Percentiles rank a stretch among this genome's conserved stretches.
Evolutionary conservation across 345 rosid species (phyloP).

Genomic region (Moricandia moricandioides): DNA sequence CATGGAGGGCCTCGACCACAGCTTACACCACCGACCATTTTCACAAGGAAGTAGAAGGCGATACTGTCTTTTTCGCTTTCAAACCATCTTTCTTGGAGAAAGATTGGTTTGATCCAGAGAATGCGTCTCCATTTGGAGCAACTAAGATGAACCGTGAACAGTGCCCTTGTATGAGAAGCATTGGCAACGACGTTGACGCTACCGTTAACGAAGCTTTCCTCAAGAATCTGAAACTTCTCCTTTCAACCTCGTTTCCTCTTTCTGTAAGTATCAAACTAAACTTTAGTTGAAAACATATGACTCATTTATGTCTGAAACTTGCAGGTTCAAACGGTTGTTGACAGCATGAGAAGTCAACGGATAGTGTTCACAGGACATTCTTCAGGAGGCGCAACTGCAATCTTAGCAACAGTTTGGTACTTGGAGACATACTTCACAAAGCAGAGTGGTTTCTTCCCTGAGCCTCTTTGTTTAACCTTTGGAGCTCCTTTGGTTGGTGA

Average conservation of each 20-base stretch:
- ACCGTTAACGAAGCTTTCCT: slow-evolving; percentile 63
- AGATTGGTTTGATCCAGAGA: slow-evolving; percentile 42
- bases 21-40: slow-evolving; percentile 39
- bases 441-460: neutral
- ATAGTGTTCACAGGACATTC: slow-evolving; percentile 87
- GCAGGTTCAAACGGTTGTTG: slow-evolving; percentile 50
- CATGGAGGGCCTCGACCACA: slow-evolving; percentile 40
- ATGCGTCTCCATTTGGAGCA: slow-evolving; percentile 49
- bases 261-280: slow-evolving; percentile 14
- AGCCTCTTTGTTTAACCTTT: slow-evolving; percentile 68
- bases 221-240: slow-evolving; percentile 28
- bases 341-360: slow-evolving; percentile 29
- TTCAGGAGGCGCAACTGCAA: slow-evolving; percentile 73
- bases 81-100: slow-evolving; percentile 44
- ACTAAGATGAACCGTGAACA: slow-evolving; percentile 38
- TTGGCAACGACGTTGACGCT: slow-evolving; percentile 50
- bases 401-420: slow-evolving; percentile 64
- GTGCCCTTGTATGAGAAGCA: slow-evolving; percentile 57
- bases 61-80: slow-evolving; percentile 46
- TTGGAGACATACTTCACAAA: slow-evolving; percentile 38
- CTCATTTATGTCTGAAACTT: slow-evolving; percentile 6
- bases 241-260: neutral
- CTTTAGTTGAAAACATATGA: neutral
- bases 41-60: slow-evolving; percentile 19
- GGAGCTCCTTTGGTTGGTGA: slow-evolving; percentile 83